phyloP scores from a whole-genome alignment of 352 stramenopile species.

The Globisporangium middletonii region DNA sequence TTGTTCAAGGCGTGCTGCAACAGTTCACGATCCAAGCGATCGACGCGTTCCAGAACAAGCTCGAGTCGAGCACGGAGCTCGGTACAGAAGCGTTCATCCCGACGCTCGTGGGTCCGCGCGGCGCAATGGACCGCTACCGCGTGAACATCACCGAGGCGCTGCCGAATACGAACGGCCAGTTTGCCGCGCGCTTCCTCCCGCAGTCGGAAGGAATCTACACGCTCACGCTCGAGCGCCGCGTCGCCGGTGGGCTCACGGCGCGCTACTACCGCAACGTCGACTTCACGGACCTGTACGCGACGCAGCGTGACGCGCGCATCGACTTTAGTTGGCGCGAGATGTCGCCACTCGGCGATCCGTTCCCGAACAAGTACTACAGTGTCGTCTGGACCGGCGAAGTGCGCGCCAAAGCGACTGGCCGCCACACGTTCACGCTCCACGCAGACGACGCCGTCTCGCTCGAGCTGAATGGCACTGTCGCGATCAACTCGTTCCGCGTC shows the following conservation, averaged over 20 bases:
- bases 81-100: conserved; percentile 47
- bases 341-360: conserved; percentile 54
- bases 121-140: conserved; percentile 22
- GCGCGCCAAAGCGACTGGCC: conserved; percentile 33
- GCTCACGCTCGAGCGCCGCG: conserved; percentile 68
- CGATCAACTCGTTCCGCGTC: conserved; percentile 46
- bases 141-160: conserved; percentile 43
- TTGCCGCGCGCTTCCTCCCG: conserved; percentile 74
- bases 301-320: conserved; percentile 65
- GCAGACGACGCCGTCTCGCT: conserved; percentile 80
- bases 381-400: conserved; percentile 67
- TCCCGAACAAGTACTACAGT: conserved; percentile 74
- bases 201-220: conserved; percentile 76
- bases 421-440: conserved; percentile 73
- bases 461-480: conserved; percentile 53
- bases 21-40: conserved; percentile 85
- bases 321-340: conserved; percentile 84
- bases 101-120: conserved; percentile 34
- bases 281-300: conserved; percentile 78
- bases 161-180: conserved; percentile 87
- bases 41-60: conserved; percentile 89
- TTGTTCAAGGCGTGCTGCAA: conserved; percentile 68
- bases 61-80: conserved; percentile 77
- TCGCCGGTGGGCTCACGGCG: conserved; percentile 83
- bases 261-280: conserved; percentile 90